phyloP scores from a whole-genome alignment of 2,329 filamentous ascomycete genomes.

The Grosmannia clavigera region DNA sequence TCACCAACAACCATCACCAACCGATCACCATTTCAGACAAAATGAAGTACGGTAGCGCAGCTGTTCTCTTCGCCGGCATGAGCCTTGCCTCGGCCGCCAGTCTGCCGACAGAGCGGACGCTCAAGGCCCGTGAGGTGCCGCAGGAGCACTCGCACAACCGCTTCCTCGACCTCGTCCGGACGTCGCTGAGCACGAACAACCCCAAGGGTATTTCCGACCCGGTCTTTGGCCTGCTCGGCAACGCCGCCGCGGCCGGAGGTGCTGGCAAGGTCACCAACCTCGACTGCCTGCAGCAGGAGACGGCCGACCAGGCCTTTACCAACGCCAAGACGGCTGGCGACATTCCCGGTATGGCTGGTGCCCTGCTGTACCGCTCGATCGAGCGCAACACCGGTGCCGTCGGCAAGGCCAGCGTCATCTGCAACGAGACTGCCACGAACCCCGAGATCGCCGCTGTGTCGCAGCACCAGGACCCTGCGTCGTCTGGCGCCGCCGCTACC shows the following conservation, averaged over 20 bases:
- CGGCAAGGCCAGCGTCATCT: conserved; percentile 43
- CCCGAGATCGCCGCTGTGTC: conserved; percentile 51
- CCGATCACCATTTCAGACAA: neutral
- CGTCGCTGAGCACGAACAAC: conserved; percentile 31
- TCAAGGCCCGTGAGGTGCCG: conserved; percentile 32
- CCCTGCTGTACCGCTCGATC: conserved; percentile 39
- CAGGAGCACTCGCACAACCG: conserved; percentile 39
- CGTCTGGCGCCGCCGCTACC: conserved; percentile 31
- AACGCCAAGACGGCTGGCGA: conserved; percentile 44
- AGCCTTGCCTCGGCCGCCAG: conserved; percentile 10
- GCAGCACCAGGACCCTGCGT: conserved; percentile 58
- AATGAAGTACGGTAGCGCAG: conserved; percentile 1
- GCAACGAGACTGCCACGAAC: conserved; percentile 43
- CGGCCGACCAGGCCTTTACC: conserved; percentile 48
- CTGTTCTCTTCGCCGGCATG: conserved; percentile 4
- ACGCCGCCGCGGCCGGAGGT: conserved; percentile 23
- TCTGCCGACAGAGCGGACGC: neutral
- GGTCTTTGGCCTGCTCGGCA: conserved; percentile 38
- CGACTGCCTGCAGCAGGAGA: conserved; percentile 46
- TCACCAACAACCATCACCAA: too few species aligned
- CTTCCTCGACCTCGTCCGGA: conserved; percentile 26
- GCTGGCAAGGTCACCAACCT: conserved; percentile 25
- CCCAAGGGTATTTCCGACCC: conserved; percentile 32
- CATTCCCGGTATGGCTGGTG: conserved; percentile 37
- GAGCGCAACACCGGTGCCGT: conserved; percentile 50